phyloP scores from a whole-genome alignment of 2,329 filamentous ascomycete genomes.

The Albophoma yamanashiensis region DNA sequence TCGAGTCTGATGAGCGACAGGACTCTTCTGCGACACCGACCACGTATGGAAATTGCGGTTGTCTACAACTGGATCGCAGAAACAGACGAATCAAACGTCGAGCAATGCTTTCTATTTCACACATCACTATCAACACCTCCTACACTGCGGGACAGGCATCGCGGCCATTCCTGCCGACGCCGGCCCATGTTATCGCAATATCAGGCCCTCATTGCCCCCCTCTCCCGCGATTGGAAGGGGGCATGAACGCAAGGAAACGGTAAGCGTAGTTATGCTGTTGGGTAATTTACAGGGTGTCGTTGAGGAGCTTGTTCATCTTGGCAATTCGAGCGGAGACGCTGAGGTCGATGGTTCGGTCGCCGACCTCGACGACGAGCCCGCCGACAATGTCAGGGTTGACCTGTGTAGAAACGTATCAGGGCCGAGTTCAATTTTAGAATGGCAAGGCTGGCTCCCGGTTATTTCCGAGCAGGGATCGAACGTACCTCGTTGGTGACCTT shows the following conservation, averaged over 20 bases:
- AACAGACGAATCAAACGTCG: background rate
- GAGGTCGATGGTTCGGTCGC: conserved; percentile 95
- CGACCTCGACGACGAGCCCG: conserved; percentile 90
- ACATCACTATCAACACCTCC: conserved; percentile 7
- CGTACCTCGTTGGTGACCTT: conserved; percentile 86
- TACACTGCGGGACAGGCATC: conserved; percentile 2
- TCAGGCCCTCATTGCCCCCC: background rate
- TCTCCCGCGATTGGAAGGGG: conserved; percentile 1
- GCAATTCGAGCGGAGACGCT: conserved; percentile 89
- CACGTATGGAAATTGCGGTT: background rate
- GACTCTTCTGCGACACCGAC: background rate
- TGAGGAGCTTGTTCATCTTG: conserved; percentile 99
- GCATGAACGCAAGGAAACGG: conserved; percentile 16
- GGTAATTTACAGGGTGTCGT: conserved; percentile 77
- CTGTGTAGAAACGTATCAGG: conserved; percentile 27
- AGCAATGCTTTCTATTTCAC: conserved; percentile 10
- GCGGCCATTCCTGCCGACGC: background rate
- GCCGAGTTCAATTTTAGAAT: background rate
- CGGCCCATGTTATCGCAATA: background rate
- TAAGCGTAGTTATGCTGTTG: conserved; percentile 12
- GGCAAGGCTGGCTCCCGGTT: background rate
- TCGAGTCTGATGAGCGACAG: background rate
- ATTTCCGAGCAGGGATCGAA: background rate
- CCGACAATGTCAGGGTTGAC: conserved; percentile 93
- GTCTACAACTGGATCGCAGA: background rate